A percentile compares a stretch with the other conserved stretches of the same genome.
These are phyloP conservation scores for Ophiostoma tasmaniense DNA, from an alignment of 2,329 filamentous ascomycete genomes.

Conservation along the genomic window DNA sequence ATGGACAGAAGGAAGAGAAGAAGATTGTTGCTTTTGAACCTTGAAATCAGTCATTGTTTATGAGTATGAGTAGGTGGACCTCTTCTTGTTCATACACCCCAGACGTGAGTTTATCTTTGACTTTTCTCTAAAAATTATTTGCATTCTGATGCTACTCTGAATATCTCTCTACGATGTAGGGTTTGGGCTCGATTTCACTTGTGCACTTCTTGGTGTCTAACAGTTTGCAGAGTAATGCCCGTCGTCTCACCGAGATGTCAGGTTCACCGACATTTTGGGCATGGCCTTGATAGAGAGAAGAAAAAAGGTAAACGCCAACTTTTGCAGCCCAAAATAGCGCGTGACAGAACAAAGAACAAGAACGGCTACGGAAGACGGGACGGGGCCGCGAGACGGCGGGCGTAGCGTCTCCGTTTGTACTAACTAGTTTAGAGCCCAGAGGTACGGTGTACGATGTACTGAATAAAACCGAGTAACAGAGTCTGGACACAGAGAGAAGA, in stretches of 20 bases:
- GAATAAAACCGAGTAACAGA: no score
- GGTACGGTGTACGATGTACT: no score
- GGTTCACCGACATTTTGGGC: not conserved
- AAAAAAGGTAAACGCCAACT: not conserved
- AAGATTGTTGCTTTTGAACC: not conserved
- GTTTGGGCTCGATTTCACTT: not conserved
- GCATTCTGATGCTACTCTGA: no score
- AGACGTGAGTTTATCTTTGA: not conserved
- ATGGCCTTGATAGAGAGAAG: not conserved
- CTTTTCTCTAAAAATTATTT: no score
- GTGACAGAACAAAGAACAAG: not conserved
- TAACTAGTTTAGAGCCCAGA: no score
- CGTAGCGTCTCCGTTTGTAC: constrained; percentile 5
- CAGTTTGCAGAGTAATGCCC: not conserved
- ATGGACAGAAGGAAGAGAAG: not conserved
- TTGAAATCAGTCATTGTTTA: not conserved
- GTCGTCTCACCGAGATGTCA: not conserved
- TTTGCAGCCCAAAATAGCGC: not conserved
- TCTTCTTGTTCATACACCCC: not conserved
- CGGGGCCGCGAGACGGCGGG: constrained; percentile 4
- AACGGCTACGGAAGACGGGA: constrained; percentile 4
- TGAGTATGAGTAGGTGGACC: no score
- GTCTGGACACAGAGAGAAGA: not conserved
- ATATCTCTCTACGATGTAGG: no score
- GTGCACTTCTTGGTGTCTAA: not conserved